phyloP scores from a whole-genome alignment of 805 yeast genomes.

The Wickerhamomyces pijperi region DNA sequence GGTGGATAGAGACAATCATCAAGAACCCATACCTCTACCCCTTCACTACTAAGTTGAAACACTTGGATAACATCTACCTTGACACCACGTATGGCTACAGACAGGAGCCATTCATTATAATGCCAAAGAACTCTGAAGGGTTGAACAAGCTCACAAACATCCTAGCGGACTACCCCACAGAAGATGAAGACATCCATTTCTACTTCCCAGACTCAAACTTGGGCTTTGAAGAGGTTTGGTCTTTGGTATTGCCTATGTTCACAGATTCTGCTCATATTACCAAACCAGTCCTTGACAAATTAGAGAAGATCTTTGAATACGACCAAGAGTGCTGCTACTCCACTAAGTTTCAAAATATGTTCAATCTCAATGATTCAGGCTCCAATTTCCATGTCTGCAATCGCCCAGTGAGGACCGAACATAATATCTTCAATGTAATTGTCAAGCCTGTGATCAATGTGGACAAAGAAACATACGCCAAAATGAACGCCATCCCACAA shows the following conservation, averaged over 20 bases:
- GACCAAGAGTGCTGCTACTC: conserved; percentile 1
- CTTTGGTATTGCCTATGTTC: conserved; percentile 20
- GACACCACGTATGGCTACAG: conserved; percentile 45
- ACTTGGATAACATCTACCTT: conserved; percentile 34
- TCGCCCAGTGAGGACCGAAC: neutral
- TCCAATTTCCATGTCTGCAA: conserved; percentile 12
- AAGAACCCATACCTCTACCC: conserved; percentile 32
- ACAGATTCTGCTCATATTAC: conserved; percentile 22
- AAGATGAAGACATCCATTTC: conserved; percentile 26
- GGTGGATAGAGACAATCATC: conserved; percentile 33
- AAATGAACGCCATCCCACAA: conserved; percentile 3
- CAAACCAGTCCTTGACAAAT: conserved; percentile 14
- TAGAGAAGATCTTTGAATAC: conserved; percentile 7
- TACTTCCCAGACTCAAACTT: conserved; percentile 28
- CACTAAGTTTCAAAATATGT: neutral
- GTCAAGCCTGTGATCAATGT: conserved; percentile 28
- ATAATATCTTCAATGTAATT: conserved; percentile 13
- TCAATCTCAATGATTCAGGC: neutral
- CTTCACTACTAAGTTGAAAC: conserved; percentile 22
- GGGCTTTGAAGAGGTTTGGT: conserved; percentile 49
- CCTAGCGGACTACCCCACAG: conserved; percentile 30
- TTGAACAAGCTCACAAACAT: conserved; percentile 22
- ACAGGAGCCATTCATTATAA: conserved; percentile 36
- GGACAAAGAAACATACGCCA: conserved; percentile 8
- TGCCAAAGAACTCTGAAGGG: conserved; percentile 31